Conservation (phyloP, 768 basidiomycete species). For the Lentinula detonsa region DNA sequence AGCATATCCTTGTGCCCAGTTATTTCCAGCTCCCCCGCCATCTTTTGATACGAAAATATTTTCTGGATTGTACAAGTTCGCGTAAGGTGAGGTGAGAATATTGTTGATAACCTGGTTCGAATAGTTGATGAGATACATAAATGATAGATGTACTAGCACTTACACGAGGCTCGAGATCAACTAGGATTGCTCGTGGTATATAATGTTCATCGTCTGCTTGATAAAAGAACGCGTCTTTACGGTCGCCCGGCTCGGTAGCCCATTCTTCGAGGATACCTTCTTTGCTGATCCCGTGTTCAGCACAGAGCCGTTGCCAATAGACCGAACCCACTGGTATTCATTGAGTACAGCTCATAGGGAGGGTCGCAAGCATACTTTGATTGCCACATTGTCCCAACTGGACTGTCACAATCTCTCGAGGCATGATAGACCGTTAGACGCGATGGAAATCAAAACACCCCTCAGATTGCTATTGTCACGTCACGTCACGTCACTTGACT, state of each 20-base stretch:
- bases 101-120: constrained; percentile 84
- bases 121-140: neutral
- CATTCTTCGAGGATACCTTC: constrained; percentile 96
- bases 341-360: constrained; percentile 7
- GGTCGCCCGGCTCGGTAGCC: constrained; percentile 91
- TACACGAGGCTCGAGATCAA: constrained; percentile 95
- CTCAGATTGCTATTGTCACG: no score
- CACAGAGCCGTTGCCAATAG: constrained; percentile 97
- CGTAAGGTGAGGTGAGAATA: constrained; percentile 84
- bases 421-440: constrained; percentile 31
- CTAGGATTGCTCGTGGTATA: constrained; percentile 92
- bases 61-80: constrained; percentile 93
- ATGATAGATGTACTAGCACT: constrained; percentile 20
- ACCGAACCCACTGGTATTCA: constrained; percentile 72
- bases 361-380: constrained; percentile 56
- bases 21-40: constrained; percentile 98
- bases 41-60: constrained; percentile 96
- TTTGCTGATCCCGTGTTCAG: constrained; percentile 95
- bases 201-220: constrained; percentile 99
- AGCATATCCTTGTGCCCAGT: constrained; percentile 95
- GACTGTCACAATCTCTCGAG: constrained; percentile 62
- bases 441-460: neutral
- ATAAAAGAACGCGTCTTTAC: constrained; percentile 99
- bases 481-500: neutral
- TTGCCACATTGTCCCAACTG: constrained; percentile 89